Percentiles rank a stretch among this genome's conserved stretches.
Conservation (phyloP, 306 rosid genomes). For the Corylus heterophylla region DNA sequence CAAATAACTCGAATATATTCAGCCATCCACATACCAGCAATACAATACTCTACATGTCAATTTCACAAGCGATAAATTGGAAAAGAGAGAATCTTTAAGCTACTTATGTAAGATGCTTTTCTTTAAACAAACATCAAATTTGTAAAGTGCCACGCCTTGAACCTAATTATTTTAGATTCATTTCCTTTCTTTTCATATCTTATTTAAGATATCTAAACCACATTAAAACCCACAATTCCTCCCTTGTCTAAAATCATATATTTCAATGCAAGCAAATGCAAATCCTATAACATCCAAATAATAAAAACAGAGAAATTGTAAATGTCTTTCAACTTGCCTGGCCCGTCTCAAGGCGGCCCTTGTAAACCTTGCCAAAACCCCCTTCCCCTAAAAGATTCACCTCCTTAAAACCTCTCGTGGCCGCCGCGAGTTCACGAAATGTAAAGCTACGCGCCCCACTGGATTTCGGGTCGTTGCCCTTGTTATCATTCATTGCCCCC, state of each 20-base stretch:
- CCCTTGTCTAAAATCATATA: background rate
- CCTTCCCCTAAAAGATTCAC: constrained; percentile 93
- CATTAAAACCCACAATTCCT: background rate
- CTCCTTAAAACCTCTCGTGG: constrained; percentile 69
- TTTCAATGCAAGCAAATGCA: background rate
- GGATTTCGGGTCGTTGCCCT: constrained; percentile 20
- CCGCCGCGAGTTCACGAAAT: constrained; percentile 80
- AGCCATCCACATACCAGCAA: background rate
- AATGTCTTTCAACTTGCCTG: constrained; percentile 43
- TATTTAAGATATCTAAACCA: background rate
- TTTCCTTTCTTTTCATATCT: background rate
- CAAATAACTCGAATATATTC: background rate
- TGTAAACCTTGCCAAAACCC: constrained; percentile 92
- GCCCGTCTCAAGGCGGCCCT: constrained; percentile 77
- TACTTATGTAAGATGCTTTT: background rate
- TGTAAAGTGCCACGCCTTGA: background rate
- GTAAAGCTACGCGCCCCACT: constrained; percentile 55
- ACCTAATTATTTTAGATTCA: background rate
- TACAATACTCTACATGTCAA: background rate
- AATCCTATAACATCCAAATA: background rate
- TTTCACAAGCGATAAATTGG: background rate
- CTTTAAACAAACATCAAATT: background rate
- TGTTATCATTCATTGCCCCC: constrained; percentile 21
- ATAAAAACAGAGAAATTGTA: background rate
- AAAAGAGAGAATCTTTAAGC: background rate